Evolutionary conservation across 352 stramenopile species (phyloP), one percentile per base, ranked within the genome.

Genomic region (Phytophthora brassicae): DNA sequence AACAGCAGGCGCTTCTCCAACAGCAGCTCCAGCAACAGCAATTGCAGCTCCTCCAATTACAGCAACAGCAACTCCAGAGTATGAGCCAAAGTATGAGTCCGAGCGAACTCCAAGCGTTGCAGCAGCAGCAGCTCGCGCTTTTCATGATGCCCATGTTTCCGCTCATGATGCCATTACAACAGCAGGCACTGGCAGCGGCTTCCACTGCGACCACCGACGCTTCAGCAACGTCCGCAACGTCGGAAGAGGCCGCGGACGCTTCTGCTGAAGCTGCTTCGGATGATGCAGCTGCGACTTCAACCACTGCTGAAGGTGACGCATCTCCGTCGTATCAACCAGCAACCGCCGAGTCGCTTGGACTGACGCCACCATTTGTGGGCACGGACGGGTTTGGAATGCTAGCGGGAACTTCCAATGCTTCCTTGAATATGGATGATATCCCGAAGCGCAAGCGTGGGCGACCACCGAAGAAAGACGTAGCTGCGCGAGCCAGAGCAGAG

Each of bases 121-220:
- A 83, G 43, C 81, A 83, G 45, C 81, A 90, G 56, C 81, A 90
- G 51, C 82, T 90, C 36, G 80, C 80, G 54, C 68, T 88, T 35
- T 74, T 90, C 42, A 90, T 90, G 81, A 88, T 88, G 77, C 78
- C 81, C 48, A 88, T 90, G 75, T 85, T 90, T 64, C 81, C 81
- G 35, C 73, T 88, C 26, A 86, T 90, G 79, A 81, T 86, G 66
- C 76, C 72, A 17, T 51, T 84, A 48, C 79, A 82, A 56, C 76
- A 81, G 39, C 66, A 67, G 57, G 39, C 56, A 33, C 56, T 54
- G 47, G 63, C 43, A 24, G 33, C 47, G 38, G 47, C 53, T 33
- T 48, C 60, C 5, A 19, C 46, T 2, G n/a, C 16, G 2, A 9
- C 45, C 2, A 17, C n/a, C n/a, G n/a, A n/a, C n/a, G n/a, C n/a